Percentiles rank a stretch among this genome's conserved stretches.
These are phyloP conservation scores for Mycena belliarum DNA, from an alignment of 768 basidiomycete genomes.

Conservation along the genomic window DNA sequence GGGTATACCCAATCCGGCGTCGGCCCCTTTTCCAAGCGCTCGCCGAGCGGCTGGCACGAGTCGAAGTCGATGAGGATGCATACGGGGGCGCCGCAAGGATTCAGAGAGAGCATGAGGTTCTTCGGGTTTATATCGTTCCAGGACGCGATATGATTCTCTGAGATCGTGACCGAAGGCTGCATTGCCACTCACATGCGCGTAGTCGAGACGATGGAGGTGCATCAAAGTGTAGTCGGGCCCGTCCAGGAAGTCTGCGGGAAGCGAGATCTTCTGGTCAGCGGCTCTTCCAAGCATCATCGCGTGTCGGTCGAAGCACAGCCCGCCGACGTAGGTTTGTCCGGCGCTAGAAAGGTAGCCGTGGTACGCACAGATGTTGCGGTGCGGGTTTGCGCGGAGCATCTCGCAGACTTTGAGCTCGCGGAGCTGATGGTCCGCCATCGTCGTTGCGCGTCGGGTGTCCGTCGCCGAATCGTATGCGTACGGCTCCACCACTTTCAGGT, in stretches of 20 bases:
- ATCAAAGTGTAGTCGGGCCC: background rate
- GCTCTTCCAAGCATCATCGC: background rate
- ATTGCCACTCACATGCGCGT: background rate
- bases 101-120: slow-evolving; percentile 1
- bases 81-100: background rate
- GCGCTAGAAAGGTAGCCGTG: background rate
- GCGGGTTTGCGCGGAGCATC: background rate
- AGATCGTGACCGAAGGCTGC: background rate
- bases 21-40: background rate
- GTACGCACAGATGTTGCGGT: slow-evolving; percentile 1
- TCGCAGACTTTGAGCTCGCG: slow-evolving; percentile 1
- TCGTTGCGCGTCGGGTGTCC: background rate
- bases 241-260: background rate
- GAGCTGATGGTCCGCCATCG: background rate
- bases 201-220: background rate
- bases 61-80: slow-evolving; percentile 5
- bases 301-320: slow-evolving; percentile 4
- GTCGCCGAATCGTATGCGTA: background rate
- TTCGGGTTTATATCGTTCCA: slow-evolving; percentile 3
- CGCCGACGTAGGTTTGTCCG: background rate
- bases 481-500: background rate
- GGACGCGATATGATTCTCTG: background rate
- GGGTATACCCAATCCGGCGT: background rate
- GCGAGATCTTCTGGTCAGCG: background rate
- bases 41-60: background rate